Base-by-base conservation (phyloP, 176 grass and related monocot species). In the Bolboschoenus planiculmis region DNA sequence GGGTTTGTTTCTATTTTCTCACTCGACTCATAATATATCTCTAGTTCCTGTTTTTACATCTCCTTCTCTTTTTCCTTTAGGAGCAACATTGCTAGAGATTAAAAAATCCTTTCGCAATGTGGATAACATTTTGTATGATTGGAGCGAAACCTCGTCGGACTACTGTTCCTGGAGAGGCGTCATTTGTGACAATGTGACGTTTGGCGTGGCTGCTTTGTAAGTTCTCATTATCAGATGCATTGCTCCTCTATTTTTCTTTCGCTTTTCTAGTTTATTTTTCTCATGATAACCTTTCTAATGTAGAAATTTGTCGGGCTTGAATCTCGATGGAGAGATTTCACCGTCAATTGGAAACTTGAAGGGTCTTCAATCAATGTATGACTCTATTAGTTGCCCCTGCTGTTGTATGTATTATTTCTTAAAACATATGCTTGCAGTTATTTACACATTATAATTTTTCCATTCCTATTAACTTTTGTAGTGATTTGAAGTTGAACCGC, bases 51-150 rank as follows among this genome's bases (percentile, higher is more conserved):
- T 1, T 40, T 90, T 35, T 11, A 3, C 26, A 10, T 48, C 13
- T 33, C 0, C 27, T 51, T 48, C 15, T 30, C 2, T 29, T 47
- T 78, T 64, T 47, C 5, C 39, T 43, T 90, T 65, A 99, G 97
- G 97, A 30, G 83, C 91, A 23, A 91, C 89, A 83, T 77, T 99
- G 80, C 51, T 93, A 62, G 91, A 99, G 85, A 91, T 99, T 55
- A 99, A 96, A 63, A 99, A 96, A 82, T 96, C 97, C 2, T 96
- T 99, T 84, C 84, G 97, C 62, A 99, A 99, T 87, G 91, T 93
- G 50, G 97, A 89, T 79, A 99, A 99, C 70, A 85, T 90, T 50
- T 80, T 99, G 79, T 99, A 95, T 80, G 93, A 99, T 84, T 99
- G 97, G 97, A 84, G 82, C 1, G 89, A 90, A 7, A 85, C 85